Conservation (phyloP, 176 grass and related monocot genomes). For the Ensete glaucum region DNA sequence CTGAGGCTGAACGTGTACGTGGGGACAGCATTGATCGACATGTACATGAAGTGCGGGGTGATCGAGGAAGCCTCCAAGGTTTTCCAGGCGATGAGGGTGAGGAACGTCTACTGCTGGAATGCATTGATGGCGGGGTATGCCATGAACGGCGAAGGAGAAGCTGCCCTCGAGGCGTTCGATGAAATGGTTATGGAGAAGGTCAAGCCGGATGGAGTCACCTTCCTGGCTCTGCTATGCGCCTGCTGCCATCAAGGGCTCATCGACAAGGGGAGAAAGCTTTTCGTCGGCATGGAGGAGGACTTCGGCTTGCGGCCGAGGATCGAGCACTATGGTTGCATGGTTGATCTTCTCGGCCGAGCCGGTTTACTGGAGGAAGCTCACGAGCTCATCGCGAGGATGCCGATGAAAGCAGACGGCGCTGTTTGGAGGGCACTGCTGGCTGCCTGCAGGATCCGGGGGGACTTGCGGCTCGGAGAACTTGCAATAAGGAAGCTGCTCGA, state of each 20-base stretch:
- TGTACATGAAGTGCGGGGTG: slow-evolving; percentile 29
- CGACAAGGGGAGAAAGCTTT: slow-evolving; percentile 11
- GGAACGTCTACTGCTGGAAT: slow-evolving; percentile 19
- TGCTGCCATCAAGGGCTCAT: slow-evolving; percentile 22
- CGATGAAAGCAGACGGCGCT: slow-evolving; percentile 26
- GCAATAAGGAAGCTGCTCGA: slow-evolving; percentile 39
- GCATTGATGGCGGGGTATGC: slow-evolving; percentile 15
- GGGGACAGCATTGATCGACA: slow-evolving; percentile 22
- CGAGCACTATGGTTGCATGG: slow-evolving; percentile 60
- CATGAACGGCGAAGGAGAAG: slow-evolving; percentile 16
- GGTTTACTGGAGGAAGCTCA: slow-evolving; percentile 45
- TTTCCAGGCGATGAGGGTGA: slow-evolving; percentile 11
- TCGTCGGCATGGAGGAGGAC: slow-evolving; percentile 21
- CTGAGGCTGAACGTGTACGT: slow-evolving; percentile 25
- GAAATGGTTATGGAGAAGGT: slow-evolving; percentile 3
- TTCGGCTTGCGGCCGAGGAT: slow-evolving; percentile 39
- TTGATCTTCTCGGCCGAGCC: slow-evolving; percentile 52
- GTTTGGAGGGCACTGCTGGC: slow-evolving; percentile 53
- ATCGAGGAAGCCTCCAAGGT: slow-evolving; percentile 12
- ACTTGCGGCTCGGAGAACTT: slow-evolving; percentile 25
- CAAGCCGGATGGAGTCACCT: slow-evolving; percentile 15
- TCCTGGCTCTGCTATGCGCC: slow-evolving; percentile 18
- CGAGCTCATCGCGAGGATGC: slow-evolving; percentile 36
- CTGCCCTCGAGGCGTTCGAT: slow-evolving; percentile 11
- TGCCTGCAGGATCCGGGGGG: slow-evolving; percentile 36